Percentiles rank a stretch among this genome's conserved stretches.
Evolutionary conservation across 352 stramenopile genomes (phyloP).

Genomic region (Aphanomyces euteiches): DNA sequence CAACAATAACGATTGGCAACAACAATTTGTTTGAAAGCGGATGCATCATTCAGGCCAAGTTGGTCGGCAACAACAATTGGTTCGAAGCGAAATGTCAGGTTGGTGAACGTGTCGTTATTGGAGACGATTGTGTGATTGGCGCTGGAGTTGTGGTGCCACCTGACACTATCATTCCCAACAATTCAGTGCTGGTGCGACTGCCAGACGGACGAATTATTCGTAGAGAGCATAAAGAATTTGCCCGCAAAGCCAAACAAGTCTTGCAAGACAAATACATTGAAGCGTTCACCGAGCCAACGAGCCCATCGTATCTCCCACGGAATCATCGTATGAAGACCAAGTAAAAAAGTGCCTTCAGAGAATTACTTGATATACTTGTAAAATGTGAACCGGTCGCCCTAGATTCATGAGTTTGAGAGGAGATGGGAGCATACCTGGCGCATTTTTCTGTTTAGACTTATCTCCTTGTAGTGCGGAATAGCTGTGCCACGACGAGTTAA

Average conservation of each 20-base stretch:
- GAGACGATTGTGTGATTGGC: conserved; percentile 77
- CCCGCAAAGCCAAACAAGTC: conserved; percentile 46
- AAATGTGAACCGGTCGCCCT: conserved; percentile 7
- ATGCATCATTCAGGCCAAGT: conserved; percentile 51
- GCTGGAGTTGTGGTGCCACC: conserved; percentile 67
- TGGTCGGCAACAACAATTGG: conserved; percentile 63
- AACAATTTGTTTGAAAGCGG: conserved; percentile 80
- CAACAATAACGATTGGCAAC: conserved; percentile 51
- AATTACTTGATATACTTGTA: conserved; percentile 13
- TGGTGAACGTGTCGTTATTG: conserved; percentile 55
- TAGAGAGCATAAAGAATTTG: conserved; percentile 62
- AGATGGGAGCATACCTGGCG: background rate
- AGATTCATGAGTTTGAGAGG: background rate
- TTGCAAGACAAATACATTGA: conserved; percentile 73
- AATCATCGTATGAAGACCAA: conserved; percentile 52
- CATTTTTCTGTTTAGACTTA: background rate
- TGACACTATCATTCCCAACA: conserved; percentile 61
- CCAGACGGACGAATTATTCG: conserved; percentile 35
- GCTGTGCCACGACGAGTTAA: conserved; percentile 1
- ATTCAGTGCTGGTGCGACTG: conserved; percentile 64
- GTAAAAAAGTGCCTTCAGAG: background rate
- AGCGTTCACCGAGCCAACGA: conserved; percentile 69
- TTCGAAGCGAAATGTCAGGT: conserved; percentile 69
- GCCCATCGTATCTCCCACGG: conserved; percentile 66
- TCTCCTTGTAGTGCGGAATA: conserved; percentile 15